phyloP scores from a whole-genome alignment of 306 rosid species.

The Glycine soja region DNA sequence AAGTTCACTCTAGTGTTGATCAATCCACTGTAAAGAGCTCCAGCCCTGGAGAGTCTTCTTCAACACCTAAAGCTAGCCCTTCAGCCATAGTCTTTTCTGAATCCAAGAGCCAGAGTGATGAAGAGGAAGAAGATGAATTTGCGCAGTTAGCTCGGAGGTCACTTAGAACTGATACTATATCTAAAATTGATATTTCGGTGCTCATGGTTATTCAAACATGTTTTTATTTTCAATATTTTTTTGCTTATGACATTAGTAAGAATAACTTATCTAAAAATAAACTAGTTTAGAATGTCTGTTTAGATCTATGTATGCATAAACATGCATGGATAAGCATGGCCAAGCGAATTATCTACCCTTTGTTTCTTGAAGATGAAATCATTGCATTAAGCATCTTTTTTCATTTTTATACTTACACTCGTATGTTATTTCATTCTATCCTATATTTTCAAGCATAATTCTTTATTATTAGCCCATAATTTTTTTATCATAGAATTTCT shows the following conservation, averaged over 20 bases:
- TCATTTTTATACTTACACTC: not conserved
- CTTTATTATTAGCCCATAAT: not conserved
- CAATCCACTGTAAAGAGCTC: constrained; percentile 58
- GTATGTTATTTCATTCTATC: constrained; percentile 5
- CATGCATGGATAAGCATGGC: constrained; percentile 15
- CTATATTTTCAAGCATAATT: constrained; percentile 13
- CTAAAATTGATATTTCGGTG: constrained; percentile 9
- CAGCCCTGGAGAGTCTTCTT: constrained; percentile 52
- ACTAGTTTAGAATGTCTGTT: constrained; percentile 17
- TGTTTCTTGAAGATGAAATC: constrained; percentile 29
- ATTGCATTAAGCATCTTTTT: not conserved
- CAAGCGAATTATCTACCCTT: constrained; percentile 4
- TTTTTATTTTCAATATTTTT: constrained; percentile 24
- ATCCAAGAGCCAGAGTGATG: constrained; percentile 57
- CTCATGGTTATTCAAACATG: constrained; percentile 1
- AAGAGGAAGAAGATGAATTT: constrained; percentile 95
- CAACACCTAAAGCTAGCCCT: constrained; percentile 57
- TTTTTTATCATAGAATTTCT: constrained; percentile 15
- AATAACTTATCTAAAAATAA: not conserved
- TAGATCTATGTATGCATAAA: not conserved
- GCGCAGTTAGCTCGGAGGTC: constrained; percentile 96
- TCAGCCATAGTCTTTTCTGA: constrained; percentile 48
- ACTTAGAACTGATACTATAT: constrained; percentile 16
- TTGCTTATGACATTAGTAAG: constrained; percentile 26
- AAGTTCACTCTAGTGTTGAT: constrained; percentile 56